Evolutionary conservation across 2,329 filamentous ascomycete genomes (phyloP), one percentile per base, ranked within the genome.

Genomic region (Penicillium sp.): DNA sequence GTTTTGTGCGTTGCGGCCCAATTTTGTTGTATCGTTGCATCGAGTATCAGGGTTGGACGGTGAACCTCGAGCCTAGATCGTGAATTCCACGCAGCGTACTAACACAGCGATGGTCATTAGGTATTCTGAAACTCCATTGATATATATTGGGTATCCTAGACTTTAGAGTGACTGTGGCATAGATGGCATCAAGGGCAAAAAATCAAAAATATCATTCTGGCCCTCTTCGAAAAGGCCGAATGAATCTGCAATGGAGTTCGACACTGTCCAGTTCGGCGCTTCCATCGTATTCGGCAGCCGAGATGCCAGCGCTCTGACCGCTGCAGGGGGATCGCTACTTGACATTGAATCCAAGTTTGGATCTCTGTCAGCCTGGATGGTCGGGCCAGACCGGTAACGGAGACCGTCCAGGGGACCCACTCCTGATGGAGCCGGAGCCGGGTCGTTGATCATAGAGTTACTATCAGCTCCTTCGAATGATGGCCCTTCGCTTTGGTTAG

Each of bases 151-250:
- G 27, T 25, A 33, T 31, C 13, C 25, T 3, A 5, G 3, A 22
- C 3, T 3, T 22, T 41, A 45, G 14, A 33, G 10, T 34, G 46
- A 63, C 38, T 54, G 53, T 30, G 64, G 62, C 37, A 67, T 55
- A 27, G 61, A 62, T 10, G 65, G 64, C 64, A 68, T 67, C 49
- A 63, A 62, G 14, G 66, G 66, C 27, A 69, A 50, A 47, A 69
- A 69, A 44, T 69, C 66, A 52, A 69, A 69, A 14, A 69, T 61
- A 44, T 69, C 66, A 27, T 65, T 67, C 47, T 69, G 66, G 2
- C 63, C 65, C 40, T 69, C 66, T 34, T 69, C 66, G 27, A 69
- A 69, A 8, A 69, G 54, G 5, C 65, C 66, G 35, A 69, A 69
- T 3, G 66, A 69, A 39, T 69, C 66, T 7, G 66, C 66, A 50